Percentiles rank a stretch among this genome's conserved stretches.
phyloP scores from a whole-genome alignment of 108 stramenopile species.

The Cylindrotheca fusiformis region DNA sequence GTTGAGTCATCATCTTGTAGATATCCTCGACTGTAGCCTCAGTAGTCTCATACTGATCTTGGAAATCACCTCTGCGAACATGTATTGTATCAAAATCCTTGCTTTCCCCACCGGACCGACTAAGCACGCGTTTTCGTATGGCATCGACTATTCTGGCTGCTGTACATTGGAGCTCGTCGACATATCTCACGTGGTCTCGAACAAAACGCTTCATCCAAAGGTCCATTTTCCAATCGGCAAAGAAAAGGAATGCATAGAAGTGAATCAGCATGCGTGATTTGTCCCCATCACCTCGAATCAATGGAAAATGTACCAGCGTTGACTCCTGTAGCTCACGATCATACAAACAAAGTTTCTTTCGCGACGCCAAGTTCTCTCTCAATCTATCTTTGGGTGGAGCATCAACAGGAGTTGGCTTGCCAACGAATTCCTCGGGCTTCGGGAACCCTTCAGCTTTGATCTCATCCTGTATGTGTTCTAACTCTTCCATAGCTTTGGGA shows the following conservation, averaged over 20 bases:
- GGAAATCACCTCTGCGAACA: slow-evolving; percentile 68
- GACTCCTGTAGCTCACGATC: slow-evolving; percentile 44
- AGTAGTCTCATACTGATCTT: slow-evolving; percentile 44
- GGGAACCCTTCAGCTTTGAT: slow-evolving; percentile 27
- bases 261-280: slow-evolving; percentile 59
- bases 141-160: slow-evolving; percentile 72
- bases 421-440: too few species aligned
- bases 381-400: slow-evolving; percentile 50
- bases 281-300: slow-evolving; percentile 38
- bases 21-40: slow-evolving; percentile 46
- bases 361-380: slow-evolving; percentile 45
- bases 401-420: slow-evolving; percentile 27
- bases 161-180: slow-evolving; percentile 80
- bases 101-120: slow-evolving; percentile 17
- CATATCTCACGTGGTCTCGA: slow-evolving; percentile 73
- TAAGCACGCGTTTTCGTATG: slow-evolving; percentile 40
- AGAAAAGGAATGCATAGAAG: slow-evolving; percentile 81
- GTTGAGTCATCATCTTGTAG: slow-evolving; percentile 31
- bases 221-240: slow-evolving; percentile 71
- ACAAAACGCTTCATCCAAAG: slow-evolving; percentile 75
- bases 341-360: slow-evolving; percentile 60
- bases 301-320: slow-evolving; percentile 54
- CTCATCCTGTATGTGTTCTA: slow-evolving; percentile 7
- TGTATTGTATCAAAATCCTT: slow-evolving; percentile 48
- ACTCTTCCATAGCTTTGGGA: slow-evolving; percentile 36